Evolutionary conservation across 257 asterid species (phyloP).

Genomic region (Apocynum venetum): DNA sequence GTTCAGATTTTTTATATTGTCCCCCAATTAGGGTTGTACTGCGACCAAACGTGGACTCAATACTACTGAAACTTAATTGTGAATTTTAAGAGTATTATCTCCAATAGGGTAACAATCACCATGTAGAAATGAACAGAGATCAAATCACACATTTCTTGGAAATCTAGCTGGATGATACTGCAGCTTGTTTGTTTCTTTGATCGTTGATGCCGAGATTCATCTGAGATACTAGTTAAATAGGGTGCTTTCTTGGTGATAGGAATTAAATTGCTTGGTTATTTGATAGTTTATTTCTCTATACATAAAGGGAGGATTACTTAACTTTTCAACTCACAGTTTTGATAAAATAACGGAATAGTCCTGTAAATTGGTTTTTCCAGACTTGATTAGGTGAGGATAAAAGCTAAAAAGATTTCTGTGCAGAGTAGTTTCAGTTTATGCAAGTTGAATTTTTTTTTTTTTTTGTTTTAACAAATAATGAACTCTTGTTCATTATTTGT

Average conservation of each 20-base stretch:
- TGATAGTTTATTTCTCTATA: not conserved
- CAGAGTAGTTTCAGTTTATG: not conserved
- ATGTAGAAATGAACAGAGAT: not conserved
- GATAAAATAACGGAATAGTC: not conserved
- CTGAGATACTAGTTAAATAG: no score
- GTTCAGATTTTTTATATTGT: no score
- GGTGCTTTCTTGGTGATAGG: not conserved
- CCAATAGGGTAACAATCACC: not conserved
- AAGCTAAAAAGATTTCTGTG: not conserved
- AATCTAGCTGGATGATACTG: not conserved
- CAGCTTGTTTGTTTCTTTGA: not conserved
- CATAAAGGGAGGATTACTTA: not conserved
- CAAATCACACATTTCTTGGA: not conserved
- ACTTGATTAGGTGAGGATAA: no score
- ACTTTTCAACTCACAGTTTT: not conserved
- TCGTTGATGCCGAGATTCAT: not conserved
- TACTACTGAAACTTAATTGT: not conserved
- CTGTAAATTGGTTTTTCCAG: not conserved
- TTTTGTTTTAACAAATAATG: not conserved
- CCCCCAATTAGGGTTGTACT: no score
- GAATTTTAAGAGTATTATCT: not conserved
- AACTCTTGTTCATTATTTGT: no score
- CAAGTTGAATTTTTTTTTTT: not conserved
- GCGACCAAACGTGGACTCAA: no score
- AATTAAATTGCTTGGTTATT: not conserved